These are phyloP conservation scores for Abrus pulchellus DNA, from an alignment of 306 rosid genomes.

Conservation along the genomic window DNA sequence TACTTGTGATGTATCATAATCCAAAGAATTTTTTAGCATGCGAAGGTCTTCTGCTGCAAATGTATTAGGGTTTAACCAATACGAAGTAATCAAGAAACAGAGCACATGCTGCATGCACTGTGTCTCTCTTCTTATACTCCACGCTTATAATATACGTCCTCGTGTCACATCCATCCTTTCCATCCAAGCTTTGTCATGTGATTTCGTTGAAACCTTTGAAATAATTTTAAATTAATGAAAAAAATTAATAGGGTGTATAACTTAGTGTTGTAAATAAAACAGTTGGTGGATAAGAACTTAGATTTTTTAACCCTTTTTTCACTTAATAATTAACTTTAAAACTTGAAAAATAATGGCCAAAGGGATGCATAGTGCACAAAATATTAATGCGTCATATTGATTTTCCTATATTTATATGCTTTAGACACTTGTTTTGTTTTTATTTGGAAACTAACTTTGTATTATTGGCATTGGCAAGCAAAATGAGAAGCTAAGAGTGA, in stretches of 20 bases:
- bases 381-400: neutral
- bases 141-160: too few relatives aligned
- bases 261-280: constrained; percentile 36
- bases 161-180: too few relatives aligned
- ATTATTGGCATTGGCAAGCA: neutral
- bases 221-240: neutral
- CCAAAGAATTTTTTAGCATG: too few relatives aligned
- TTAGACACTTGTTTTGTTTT: constrained; percentile 41
- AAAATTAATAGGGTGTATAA: constrained; percentile 4
- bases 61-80: too few relatives aligned
- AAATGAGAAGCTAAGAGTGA: neutral
- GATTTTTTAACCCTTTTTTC: neutral
- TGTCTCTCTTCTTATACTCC: too few relatives aligned
- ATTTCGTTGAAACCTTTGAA: neutral
- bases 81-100: too few relatives aligned
- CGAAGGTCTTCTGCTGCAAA: too few relatives aligned
- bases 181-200: too few relatives aligned
- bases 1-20: too few relatives aligned
- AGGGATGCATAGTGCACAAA: constrained; percentile 41
- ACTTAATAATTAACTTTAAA: neutral
- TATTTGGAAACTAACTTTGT: constrained; percentile 21
- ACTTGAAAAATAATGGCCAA: constrained; percentile 16
- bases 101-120: too few relatives aligned
- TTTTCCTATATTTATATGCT: constrained; percentile 31
- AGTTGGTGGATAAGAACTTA: constrained; percentile 24